Evolutionary conservation across 768 basidiomycete species (phyloP).

Genomic region (Hygrocybe punicea): DNA sequence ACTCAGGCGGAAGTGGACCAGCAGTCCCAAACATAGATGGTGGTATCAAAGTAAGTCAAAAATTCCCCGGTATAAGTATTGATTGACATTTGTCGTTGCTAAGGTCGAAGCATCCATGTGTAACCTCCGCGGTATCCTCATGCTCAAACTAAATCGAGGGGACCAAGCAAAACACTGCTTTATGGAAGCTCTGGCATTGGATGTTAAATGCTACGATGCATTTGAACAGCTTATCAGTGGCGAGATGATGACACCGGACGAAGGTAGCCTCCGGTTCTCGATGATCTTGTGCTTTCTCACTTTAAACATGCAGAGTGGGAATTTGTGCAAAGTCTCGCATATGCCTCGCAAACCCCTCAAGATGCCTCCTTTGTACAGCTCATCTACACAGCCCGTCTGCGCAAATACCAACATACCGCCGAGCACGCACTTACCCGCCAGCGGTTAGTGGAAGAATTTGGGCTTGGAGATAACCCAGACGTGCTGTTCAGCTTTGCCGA

Average conservation of each 20-base stretch:
- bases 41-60: conserved; percentile 77
- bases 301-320: conserved; percentile 75
- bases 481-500: conserved; percentile 89
- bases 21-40: conserved; percentile 82
- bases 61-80: background rate
- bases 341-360: conserved; percentile 76
- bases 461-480: conserved; percentile 87
- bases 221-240: conserved; percentile 87
- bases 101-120: conserved; percentile 98
- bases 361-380: conserved; percentile 90
- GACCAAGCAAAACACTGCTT: conserved; percentile 92
- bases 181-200: conserved; percentile 90
- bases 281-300: background rate
- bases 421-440: conserved; percentile 81
- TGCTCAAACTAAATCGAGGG: conserved; percentile 89
- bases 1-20: conserved; percentile 66
- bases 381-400: conserved; percentile 87
- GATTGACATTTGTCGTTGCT: conserved; percentile 1
- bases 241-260: conserved; percentile 94
- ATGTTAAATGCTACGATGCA: conserved; percentile 96
- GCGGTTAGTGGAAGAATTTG: conserved; percentile 78
- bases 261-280: conserved; percentile 58
- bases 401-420: conserved; percentile 81
- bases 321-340: conserved; percentile 82
- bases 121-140: conserved; percentile 85